Percentiles rank a stretch among this genome's conserved stretches.
Conservation (phyloP, 805 yeast species). For the Pichia kluyveri region DNA sequence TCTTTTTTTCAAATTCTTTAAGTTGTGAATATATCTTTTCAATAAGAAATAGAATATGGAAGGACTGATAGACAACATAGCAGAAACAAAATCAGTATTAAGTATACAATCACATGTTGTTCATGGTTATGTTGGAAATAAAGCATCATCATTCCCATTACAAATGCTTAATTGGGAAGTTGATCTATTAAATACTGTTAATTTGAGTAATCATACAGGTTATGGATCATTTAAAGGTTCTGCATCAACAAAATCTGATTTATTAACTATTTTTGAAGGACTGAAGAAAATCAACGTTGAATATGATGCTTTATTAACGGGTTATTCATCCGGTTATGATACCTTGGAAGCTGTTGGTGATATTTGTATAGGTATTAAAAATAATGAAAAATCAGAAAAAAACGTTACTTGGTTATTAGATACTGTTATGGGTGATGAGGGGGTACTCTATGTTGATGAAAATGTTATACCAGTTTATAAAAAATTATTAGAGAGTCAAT, state of each 20-base stretch:
- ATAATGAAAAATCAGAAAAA: conserved; percentile 16
- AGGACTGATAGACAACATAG: not conserved
- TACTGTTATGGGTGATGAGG: conserved; percentile 80
- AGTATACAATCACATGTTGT: conserved; percentile 63
- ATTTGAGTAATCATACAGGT: conserved; percentile 65
- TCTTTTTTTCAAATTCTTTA: no score
- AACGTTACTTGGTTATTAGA: conserved; percentile 49
- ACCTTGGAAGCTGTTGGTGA: conserved; percentile 37
- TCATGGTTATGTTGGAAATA: conserved; percentile 67
- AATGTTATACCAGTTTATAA: conserved; percentile 53
- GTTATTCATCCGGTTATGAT: conserved; percentile 55
- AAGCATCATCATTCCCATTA: conserved; percentile 56
- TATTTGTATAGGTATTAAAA: conserved; percentile 28
- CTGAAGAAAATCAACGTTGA: conserved; percentile 23
- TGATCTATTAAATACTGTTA: conserved; percentile 55
- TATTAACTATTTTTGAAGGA: conserved; percentile 32
- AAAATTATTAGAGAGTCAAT: conserved; percentile 32
- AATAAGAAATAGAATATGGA: no score
- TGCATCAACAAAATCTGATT: conserved; percentile 30
- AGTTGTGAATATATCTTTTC: no score
- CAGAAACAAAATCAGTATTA: conserved; percentile 26
- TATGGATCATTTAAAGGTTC: conserved; percentile 50
- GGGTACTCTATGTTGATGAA: conserved; percentile 52
- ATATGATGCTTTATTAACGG: conserved; percentile 54
- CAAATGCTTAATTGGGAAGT: conserved; percentile 64